These are phyloP conservation scores for Phytophthora sp. DNA, from an alignment of 352 stramenopile genomes.

Conservation along the genomic window DNA sequence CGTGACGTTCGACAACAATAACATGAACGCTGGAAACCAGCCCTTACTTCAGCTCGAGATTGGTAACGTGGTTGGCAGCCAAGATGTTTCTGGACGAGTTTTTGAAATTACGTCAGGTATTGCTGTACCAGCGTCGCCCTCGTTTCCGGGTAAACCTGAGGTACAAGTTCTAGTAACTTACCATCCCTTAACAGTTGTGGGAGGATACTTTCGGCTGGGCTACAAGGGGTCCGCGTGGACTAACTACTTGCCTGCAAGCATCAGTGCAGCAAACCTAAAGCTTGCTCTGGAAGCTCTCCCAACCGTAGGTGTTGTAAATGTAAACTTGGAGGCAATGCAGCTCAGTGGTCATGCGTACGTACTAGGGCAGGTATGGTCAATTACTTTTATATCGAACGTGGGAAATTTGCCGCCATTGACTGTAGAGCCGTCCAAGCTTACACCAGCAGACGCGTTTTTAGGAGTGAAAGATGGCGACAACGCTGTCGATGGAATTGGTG, in stretches of 20 bases:
- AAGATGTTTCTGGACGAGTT: conserved; percentile 43
- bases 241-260: conserved; percentile 57
- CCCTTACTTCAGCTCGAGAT: conserved; percentile 71
- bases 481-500: conserved; percentile 52
- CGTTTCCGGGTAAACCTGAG: conserved; percentile 65
- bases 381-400: conserved; percentile 80
- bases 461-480: conserved; percentile 82
- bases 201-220: conserved; percentile 73
- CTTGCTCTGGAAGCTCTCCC: conserved; percentile 70
- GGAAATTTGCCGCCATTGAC: conserved; percentile 58
- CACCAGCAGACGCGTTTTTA: conserved; percentile 47
- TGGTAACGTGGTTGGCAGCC: conserved; percentile 25
- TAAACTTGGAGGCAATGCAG: conserved; percentile 30
- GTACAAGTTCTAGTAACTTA: conserved; percentile 80
- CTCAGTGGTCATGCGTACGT: conserved; percentile 18
- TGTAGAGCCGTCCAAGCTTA: conserved; percentile 73
- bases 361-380: conserved; percentile 68
- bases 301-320: conserved; percentile 66
- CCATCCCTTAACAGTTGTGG: conserved; percentile 38
- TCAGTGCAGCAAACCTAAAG: conserved; percentile 49
- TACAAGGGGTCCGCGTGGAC: conserved; percentile 82
- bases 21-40: conserved; percentile 52
- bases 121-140: conserved; percentile 28
- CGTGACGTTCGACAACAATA: conserved; percentile 65
- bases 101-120: conserved; percentile 61